Conservation (phyloP, 768 basidiomycete genomes). For the Suillus decipiens region DNA sequence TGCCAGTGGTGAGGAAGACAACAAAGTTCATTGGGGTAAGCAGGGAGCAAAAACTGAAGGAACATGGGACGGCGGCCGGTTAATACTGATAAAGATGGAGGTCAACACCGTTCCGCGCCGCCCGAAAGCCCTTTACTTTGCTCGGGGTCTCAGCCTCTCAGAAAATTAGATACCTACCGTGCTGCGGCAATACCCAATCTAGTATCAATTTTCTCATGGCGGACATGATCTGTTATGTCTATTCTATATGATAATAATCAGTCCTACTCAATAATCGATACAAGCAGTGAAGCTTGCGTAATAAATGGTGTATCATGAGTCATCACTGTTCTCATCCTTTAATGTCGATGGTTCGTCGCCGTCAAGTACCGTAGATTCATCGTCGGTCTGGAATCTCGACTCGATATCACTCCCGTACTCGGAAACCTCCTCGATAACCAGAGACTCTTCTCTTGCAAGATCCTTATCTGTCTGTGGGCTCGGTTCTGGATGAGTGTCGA, state of each 20-base stretch:
- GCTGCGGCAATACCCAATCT: slow-evolving; percentile 20
- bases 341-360: background rate
- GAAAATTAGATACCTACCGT: slow-evolving; percentile 46
- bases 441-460: background rate
- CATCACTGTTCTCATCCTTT: background rate
- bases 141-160: slow-evolving; percentile 36
- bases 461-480: background rate
- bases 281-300: background rate
- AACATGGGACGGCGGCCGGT: slow-evolving; percentile 30
- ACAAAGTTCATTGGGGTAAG: slow-evolving; percentile 35
- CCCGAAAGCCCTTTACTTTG: slow-evolving; percentile 15
- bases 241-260: slow-evolving; percentile 4
- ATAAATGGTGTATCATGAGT: slow-evolving; percentile 1
- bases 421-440: background rate
- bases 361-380: slow-evolving; percentile 11
- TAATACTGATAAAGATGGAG: slow-evolving; percentile 41
- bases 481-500: background rate
- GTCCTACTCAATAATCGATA: background rate
- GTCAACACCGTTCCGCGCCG: slow-evolving; percentile 38
- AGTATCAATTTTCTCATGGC: slow-evolving; percentile 6
- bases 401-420: slow-evolving; percentile 1
- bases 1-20: slow-evolving; percentile 20
- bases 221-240: background rate
- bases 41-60: slow-evolving; percentile 35
- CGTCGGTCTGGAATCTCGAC: background rate